Evolutionary conservation across 1,284 basidiomycete genomes (phyloP).

Genomic region (Ustilago xerochloae): DNA sequence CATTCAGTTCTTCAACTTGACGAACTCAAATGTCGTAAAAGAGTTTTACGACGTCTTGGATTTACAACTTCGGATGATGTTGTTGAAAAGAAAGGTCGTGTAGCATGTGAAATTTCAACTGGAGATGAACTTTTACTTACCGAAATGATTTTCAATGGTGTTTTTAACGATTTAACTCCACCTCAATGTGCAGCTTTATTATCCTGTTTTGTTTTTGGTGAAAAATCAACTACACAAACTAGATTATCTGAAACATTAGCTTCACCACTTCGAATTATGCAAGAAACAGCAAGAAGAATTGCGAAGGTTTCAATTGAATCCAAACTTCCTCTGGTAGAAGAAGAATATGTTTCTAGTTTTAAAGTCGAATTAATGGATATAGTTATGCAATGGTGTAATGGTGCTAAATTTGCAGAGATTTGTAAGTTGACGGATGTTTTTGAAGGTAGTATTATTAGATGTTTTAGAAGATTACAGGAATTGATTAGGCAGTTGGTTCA

Average conservation of each 20-base stretch:
- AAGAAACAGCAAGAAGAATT: constrained; percentile 92
- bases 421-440: constrained; percentile 98
- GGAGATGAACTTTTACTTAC: constrained; percentile 96
- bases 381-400: constrained; percentile 96
- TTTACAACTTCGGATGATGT: constrained; percentile 91
- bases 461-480: constrained; percentile 92
- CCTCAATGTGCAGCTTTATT: constrained; percentile 92
- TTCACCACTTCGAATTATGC: constrained; percentile 89
- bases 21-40: constrained; percentile 94
- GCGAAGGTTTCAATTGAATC: constrained; percentile 94
- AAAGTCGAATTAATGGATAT: constrained; percentile 98
- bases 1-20: constrained; percentile 95
- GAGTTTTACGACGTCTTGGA: constrained; percentile 88
- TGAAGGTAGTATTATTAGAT: constrained; percentile 83
- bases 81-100: constrained; percentile 96
- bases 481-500: constrained; percentile 93
- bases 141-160: constrained; percentile 96
- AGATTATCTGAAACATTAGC: constrained; percentile 92
- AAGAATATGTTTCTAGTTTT: constrained; percentile 95
- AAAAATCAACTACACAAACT: constrained; percentile 74
- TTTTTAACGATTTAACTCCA: constrained; percentile 88
- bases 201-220: constrained; percentile 95
- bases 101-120: constrained; percentile 97
- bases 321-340: constrained; percentile 87
- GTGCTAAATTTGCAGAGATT: constrained; percentile 94